phyloP scores from a whole-genome alignment of 2,329 filamentous ascomycete genomes.

The Aspergillus luchuensis region DNA sequence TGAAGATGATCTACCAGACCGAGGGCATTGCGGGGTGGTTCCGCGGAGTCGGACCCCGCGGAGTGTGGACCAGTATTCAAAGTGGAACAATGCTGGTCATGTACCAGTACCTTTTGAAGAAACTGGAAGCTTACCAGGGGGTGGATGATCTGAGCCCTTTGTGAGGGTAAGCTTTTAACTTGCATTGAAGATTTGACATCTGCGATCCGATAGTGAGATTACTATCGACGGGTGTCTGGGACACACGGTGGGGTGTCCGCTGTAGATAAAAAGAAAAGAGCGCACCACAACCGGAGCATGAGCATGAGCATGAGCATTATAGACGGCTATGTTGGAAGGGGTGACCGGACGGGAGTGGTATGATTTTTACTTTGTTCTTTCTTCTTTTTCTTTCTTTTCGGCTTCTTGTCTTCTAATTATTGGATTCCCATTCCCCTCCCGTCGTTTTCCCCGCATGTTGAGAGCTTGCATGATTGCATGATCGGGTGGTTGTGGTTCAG shows the following conservation, averaged over 20 bases:
- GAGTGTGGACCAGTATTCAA: slow-evolving; percentile 97
- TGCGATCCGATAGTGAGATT: not conserved
- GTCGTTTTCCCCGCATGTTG: not conserved
- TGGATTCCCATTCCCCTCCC: slow-evolving; percentile 4
- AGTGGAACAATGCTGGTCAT: slow-evolving; percentile 95
- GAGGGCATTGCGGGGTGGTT: slow-evolving; percentile 92
- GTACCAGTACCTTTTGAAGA: slow-evolving; percentile 83
- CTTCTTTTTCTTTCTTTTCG: slow-evolving; percentile 11
- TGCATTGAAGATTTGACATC: not conserved
- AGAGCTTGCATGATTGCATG: slow-evolving; percentile 10
- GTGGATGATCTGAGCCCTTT: slow-evolving; percentile 26
- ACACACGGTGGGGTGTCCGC: not conserved
- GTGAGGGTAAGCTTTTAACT: slow-evolving; percentile 4
- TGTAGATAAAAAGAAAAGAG: slow-evolving; percentile 14
- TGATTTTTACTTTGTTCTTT: slow-evolving; percentile 14
- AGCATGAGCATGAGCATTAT: slow-evolving; percentile 11
- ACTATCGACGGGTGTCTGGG: not conserved
- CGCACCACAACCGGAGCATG: slow-evolving; percentile 7
- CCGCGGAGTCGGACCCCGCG: slow-evolving; percentile 86
- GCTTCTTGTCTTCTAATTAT: slow-evolving; percentile 7
- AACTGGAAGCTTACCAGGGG: slow-evolving; percentile 63
- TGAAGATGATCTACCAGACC: slow-evolving; percentile 83
- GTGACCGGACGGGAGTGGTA: slow-evolving; percentile 20
- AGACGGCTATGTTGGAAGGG: slow-evolving; percentile 28
- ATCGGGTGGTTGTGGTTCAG: slow-evolving; percentile 1